phyloP scores from a whole-genome alignment of 768 basidiomycete species.

The Kwoniella botswanensis region DNA sequence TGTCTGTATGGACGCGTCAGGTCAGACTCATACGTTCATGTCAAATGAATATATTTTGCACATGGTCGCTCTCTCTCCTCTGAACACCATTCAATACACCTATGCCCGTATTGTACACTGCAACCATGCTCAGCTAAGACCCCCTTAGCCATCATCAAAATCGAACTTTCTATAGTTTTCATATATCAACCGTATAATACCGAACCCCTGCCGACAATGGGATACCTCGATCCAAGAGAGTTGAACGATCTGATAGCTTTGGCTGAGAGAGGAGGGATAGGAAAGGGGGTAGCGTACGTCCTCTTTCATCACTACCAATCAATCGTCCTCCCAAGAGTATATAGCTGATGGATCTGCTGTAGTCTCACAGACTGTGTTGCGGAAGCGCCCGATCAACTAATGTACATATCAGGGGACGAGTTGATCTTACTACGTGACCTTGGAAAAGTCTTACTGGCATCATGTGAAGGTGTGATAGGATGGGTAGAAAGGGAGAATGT shows the following conservation, averaged over 20 bases:
- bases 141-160: neutral
- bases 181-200: neutral
- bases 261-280: slow-evolving; percentile 47
- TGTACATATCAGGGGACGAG: slow-evolving; percentile 50
- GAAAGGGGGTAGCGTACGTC: slow-evolving; percentile 42
- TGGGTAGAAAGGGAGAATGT: slow-evolving; percentile 45
- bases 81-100: neutral
- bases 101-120: neutral
- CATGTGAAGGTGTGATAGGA: slow-evolving; percentile 52
- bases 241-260: slow-evolving; percentile 43
- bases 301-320: too few species aligned
- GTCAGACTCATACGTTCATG: too few species aligned
- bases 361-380: slow-evolving; percentile 49
- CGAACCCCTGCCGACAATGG: slow-evolving; percentile 12
- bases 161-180: neutral
- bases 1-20: too few species aligned
- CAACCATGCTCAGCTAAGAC: neutral
- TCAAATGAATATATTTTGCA: neutral
- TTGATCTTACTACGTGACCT: slow-evolving; percentile 48
- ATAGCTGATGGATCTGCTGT: neutral
- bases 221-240: slow-evolving; percentile 45
- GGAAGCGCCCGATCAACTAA: slow-evolving; percentile 48
- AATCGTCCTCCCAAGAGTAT: too few species aligned
- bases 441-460: slow-evolving; percentile 35
- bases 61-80: too few species aligned